phyloP scores from a whole-genome alignment of 768 basidiomycete genomes.

The Neoboletus brunneissimus region DNA sequence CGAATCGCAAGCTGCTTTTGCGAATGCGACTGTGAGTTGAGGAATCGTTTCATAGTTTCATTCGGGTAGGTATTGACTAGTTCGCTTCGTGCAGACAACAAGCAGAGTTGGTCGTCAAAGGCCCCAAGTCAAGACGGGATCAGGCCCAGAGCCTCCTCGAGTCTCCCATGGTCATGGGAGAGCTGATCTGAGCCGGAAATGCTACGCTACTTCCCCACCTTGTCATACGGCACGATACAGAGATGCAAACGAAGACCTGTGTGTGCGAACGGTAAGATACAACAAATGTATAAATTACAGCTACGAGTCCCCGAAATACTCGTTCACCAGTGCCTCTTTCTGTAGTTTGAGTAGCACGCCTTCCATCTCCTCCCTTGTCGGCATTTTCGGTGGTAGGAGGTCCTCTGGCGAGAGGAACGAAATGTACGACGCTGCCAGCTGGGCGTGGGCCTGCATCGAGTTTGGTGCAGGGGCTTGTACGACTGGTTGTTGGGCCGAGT shows the following conservation, averaged over 20 bases:
- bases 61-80: background rate
- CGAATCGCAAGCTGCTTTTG: slow-evolving; percentile 76
- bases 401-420: slow-evolving; percentile 72
- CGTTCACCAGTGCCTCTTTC: slow-evolving; percentile 80
- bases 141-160: slow-evolving; percentile 17
- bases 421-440: slow-evolving; percentile 65
- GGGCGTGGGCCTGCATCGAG: slow-evolving; percentile 38
- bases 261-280: background rate
- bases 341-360: slow-evolving; percentile 66
- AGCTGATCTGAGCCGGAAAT: slow-evolving; percentile 8
- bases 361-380: slow-evolving; percentile 78
- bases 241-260: background rate
- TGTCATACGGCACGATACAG: background rate
- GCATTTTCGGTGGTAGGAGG: slow-evolving; percentile 73
- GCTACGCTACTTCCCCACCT: background rate
- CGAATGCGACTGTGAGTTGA: slow-evolving; percentile 75
- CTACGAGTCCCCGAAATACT: slow-evolving; percentile 56
- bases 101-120: slow-evolving; percentile 71
- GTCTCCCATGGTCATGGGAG: slow-evolving; percentile 13
- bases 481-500: slow-evolving; percentile 6
- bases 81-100: slow-evolving; percentile 58
- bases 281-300: slow-evolving; percentile 14
- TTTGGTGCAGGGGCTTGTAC: background rate
- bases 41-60: background rate
- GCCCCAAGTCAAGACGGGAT: slow-evolving; percentile 46